A percentile compares a stretch with the other conserved stretches of the same genome.
phyloP scores from a whole-genome alignment of 192 early-diverging fungal species.

The Umbelopsis sp. region DNA sequence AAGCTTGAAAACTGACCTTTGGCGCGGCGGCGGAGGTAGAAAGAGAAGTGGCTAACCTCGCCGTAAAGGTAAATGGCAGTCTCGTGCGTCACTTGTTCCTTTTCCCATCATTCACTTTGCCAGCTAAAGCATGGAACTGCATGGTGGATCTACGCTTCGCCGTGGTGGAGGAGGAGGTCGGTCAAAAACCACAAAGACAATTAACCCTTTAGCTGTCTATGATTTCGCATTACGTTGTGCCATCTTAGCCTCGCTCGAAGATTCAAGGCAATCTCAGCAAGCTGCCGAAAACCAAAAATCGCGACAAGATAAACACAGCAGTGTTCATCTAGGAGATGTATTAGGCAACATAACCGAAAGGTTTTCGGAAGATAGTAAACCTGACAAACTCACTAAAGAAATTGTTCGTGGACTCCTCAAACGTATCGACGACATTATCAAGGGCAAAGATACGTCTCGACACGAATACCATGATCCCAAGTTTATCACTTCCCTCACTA shows the following conservation, averaged over 20 bases:
- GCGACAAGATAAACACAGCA: slow-evolving; percentile 12
- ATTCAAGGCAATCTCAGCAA: slow-evolving; percentile 8
- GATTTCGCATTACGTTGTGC: slow-evolving; percentile 43
- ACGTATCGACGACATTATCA: slow-evolving; percentile 49
- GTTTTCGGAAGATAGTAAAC: slow-evolving; percentile 27
- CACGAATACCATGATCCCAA: slow-evolving; percentile 48
- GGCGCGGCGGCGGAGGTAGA: neutral
- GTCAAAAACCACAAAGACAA: slow-evolving; percentile 1
- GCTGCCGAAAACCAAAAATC: neutral
- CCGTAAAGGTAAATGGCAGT: neutral
- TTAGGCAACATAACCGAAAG: slow-evolving; percentile 31
- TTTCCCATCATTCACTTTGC: neutral
- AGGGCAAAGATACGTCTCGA: slow-evolving; percentile 41
- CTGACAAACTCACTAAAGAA: slow-evolving; percentile 47
- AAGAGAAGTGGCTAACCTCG: neutral
- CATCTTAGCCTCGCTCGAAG: slow-evolving; percentile 36
- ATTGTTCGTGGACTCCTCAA: slow-evolving; percentile 41
- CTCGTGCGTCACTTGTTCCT: slow-evolving; percentile 10
- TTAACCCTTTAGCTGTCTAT: slow-evolving; percentile 31
- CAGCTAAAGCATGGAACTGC: slow-evolving; percentile 17
- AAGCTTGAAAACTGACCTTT: neutral
- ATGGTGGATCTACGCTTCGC: slow-evolving; percentile 17
- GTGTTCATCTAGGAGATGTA: slow-evolving; percentile 26
- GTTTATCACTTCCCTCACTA: slow-evolving; percentile 35
- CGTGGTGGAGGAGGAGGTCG: slow-evolving; percentile 25